Evolutionary conservation across 768 basidiomycete species (phyloP).

Genomic region (Boletus eberwhitei): DNA sequence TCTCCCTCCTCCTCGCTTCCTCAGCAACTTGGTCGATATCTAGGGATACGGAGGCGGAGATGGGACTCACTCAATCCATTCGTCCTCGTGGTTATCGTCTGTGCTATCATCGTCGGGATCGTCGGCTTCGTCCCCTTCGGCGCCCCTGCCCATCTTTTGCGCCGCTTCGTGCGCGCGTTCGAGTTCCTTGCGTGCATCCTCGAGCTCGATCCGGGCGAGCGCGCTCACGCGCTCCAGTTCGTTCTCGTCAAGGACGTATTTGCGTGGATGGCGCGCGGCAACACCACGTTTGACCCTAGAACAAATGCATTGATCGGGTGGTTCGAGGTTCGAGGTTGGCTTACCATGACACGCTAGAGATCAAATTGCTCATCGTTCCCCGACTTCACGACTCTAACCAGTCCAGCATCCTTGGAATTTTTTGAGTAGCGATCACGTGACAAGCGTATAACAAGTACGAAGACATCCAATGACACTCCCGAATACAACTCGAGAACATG

Average conservation of each 20-base stretch:
- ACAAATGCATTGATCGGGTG: neutral
- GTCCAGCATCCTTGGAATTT: conserved; percentile 1
- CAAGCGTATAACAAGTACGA: no score
- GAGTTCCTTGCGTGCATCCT: conserved; percentile 84
- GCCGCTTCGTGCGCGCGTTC: conserved; percentile 78
- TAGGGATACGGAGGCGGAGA: conserved; percentile 3
- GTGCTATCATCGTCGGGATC: conserved; percentile 44
- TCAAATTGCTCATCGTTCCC: conserved; percentile 63
- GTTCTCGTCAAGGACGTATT: conserved; percentile 86
- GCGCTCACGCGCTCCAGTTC: conserved; percentile 89
- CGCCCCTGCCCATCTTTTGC: conserved; percentile 63
- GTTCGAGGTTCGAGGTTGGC: neutral
- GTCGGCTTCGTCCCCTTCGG: conserved; percentile 64
- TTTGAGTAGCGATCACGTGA: conserved; percentile 17
- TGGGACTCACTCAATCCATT: conserved; percentile 86
- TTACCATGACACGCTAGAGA: conserved; percentile 66
- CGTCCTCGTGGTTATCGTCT: conserved; percentile 44
- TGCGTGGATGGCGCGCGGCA: conserved; percentile 68
- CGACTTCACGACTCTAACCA: neutral
- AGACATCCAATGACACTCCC: no score
- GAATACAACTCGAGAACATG: neutral
- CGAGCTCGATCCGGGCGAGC: conserved; percentile 82
- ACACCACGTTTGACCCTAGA: conserved; percentile 77
- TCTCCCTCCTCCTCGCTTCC: conserved; percentile 48
- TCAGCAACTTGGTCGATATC: conserved; percentile 17